phyloP scores from a whole-genome alignment of 1,284 basidiomycete genomes.

The Boletus smithii region DNA sequence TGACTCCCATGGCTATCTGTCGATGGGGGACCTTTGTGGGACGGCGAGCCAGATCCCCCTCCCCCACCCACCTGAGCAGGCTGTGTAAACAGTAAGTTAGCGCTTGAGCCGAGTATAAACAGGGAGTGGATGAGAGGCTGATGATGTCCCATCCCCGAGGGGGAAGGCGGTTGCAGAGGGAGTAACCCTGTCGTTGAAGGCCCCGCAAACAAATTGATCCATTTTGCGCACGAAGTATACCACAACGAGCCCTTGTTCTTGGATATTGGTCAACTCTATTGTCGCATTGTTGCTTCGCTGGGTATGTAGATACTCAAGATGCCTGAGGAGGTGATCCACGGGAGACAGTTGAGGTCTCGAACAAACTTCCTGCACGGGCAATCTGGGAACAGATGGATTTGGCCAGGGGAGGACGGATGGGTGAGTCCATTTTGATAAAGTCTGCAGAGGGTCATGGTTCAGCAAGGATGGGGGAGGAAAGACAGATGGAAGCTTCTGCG shows the following conservation, averaged over 20 bases:
- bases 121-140: conserved; percentile 22
- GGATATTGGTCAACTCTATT: conserved; percentile 30
- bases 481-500: conserved; percentile 22
- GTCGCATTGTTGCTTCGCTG: conserved; percentile 29
- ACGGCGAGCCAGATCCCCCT: conserved; percentile 29
- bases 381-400: conserved; percentile 33
- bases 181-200: conserved; percentile 35
- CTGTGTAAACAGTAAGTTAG: conserved; percentile 30
- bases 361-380: conserved; percentile 29
- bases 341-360: conserved; percentile 28
- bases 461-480: conserved; percentile 30
- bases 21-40: conserved; percentile 25
- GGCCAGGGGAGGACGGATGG: conserved; percentile 33
- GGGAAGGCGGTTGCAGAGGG: conserved; percentile 16
- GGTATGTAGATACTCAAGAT: conserved; percentile 35
- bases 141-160: not conserved
- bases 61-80: conserved; percentile 12
- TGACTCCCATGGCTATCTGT: not conserved
- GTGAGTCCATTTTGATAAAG: conserved; percentile 36
- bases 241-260: conserved; percentile 26
- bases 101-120: conserved; percentile 33
- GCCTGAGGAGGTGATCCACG: conserved; percentile 34
- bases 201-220: conserved; percentile 31
- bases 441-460: conserved; percentile 34
- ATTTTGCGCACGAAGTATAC: conserved; percentile 29